Percentiles rank a stretch among this genome's conserved stretches.
Conservation (phyloP, 345 rosid species). For the Pistacia vera region DNA sequence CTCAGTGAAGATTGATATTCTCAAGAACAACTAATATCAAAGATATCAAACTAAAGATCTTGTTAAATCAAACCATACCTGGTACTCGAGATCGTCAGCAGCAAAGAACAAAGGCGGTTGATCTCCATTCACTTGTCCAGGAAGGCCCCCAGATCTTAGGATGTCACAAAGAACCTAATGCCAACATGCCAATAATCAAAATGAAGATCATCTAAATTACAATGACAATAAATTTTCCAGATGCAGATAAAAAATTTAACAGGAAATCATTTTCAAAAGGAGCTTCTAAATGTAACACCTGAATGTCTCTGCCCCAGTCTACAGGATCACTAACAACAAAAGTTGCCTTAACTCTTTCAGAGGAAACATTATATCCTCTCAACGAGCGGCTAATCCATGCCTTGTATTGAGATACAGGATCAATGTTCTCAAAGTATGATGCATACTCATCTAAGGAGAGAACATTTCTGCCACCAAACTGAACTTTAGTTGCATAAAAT, state of each 20-base stretch:
- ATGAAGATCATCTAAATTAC: background rate
- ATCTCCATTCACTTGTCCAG: constrained; percentile 31
- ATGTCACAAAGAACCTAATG: constrained; percentile 48
- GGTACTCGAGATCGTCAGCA: constrained; percentile 57
- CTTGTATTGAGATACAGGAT: constrained; percentile 51
- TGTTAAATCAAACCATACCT: constrained; percentile 22
- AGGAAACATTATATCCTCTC: constrained; percentile 26
- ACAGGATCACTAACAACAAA: constrained; percentile 54
- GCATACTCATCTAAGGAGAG: constrained; percentile 50
- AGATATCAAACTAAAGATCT: background rate
- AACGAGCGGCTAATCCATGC: constrained; percentile 26
- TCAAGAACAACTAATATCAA: background rate
- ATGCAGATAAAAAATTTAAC: background rate
- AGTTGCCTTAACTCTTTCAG: constrained; percentile 42
- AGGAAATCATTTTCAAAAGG: background rate
- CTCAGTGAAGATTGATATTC: background rate
- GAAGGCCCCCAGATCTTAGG: constrained; percentile 47
- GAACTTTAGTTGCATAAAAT: constrained; percentile 9
- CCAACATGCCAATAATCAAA: background rate
- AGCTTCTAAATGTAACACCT: constrained; percentile 24
- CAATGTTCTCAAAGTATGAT: constrained; percentile 44
- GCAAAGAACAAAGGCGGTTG: constrained; percentile 50
- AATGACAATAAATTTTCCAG: background rate
- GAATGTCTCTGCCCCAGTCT: constrained; percentile 60
- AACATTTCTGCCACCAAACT: constrained; percentile 40